These are phyloP conservation scores for Chytriomyces hyalinus DNA, from an alignment of 192 early-diverging fungal genomes.

Conservation along the genomic window DNA sequence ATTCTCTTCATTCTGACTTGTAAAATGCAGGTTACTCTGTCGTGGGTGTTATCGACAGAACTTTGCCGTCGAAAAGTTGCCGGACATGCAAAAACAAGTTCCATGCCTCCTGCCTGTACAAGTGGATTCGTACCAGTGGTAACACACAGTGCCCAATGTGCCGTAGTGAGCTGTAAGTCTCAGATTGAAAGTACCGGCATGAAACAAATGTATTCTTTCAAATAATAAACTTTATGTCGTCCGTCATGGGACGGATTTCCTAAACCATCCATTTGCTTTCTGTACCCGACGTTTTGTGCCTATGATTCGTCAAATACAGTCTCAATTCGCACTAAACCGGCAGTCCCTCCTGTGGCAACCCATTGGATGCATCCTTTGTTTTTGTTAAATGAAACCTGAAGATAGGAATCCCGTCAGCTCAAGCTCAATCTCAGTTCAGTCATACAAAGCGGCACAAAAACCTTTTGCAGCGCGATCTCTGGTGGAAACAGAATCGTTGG, in stretches of 20 bases:
- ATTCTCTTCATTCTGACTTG: constrained; percentile 9
- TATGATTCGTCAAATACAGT: constrained; percentile 6
- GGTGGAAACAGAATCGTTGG: constrained; percentile 36
- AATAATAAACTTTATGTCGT: not conserved
- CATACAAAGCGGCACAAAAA: not conserved
- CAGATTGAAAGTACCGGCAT: not conserved
- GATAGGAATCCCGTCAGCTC: not conserved
- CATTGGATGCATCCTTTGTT: constrained; percentile 2
- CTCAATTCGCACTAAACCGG: constrained; percentile 28
- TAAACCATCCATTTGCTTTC: not conserved
- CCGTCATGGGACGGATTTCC: not conserved
- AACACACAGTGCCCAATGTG: constrained; percentile 77
- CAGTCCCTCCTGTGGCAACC: constrained; percentile 27
- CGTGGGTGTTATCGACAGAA: constrained; percentile 84
- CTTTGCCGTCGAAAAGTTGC: constrained; percentile 88
- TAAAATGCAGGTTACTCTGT: constrained; percentile 75
- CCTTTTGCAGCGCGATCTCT: constrained; percentile 49
- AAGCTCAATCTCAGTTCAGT: not conserved
- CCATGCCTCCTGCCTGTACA: constrained; percentile 92
- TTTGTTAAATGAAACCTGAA: constrained; percentile 6
- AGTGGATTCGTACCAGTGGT: constrained; percentile 76
- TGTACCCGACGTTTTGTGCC: not conserved
- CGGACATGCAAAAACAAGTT: constrained; percentile 93
- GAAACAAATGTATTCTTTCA: not conserved
- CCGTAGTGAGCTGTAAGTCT: constrained; percentile 49